Percentiles rank a stretch among this genome's conserved stretches.
Conservation (phyloP, 1,284 basidiomycete genomes). For the Earliella scabrosa region DNA sequence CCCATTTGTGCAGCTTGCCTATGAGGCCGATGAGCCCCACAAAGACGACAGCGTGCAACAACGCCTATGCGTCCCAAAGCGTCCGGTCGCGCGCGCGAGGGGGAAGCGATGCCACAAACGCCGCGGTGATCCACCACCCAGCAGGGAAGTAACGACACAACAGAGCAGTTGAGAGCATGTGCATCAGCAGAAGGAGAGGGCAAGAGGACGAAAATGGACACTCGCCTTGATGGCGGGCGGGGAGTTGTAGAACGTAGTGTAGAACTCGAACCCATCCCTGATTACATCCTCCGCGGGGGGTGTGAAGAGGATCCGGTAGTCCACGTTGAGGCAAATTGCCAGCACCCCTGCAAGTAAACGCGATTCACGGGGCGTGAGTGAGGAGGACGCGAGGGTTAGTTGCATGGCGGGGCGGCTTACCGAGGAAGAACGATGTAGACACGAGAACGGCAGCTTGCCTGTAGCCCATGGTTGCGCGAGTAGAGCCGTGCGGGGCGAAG, state of each 20-base stretch:
- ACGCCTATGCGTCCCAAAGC: constrained; percentile 53
- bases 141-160: too few species aligned
- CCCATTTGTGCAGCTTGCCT: constrained; percentile 83
- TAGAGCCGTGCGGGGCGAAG: too few species aligned
- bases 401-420: constrained; percentile 28
- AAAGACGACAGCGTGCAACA: constrained; percentile 82
- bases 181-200: neutral
- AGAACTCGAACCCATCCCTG: constrained; percentile 83
- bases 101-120: neutral
- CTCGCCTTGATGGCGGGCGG: constrained; percentile 87
- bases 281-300: constrained; percentile 64
- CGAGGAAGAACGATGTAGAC: constrained; percentile 83
- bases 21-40: constrained; percentile 76
- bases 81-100: neutral
- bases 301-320: constrained; percentile 80
- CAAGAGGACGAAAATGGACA: constrained; percentile 6
- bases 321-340: constrained; percentile 87
- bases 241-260: constrained; percentile 88
- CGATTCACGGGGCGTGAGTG: constrained; percentile 4
- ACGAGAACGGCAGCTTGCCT: constrained; percentile 82
- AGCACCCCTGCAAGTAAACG: constrained; percentile 63
- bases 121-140: too few species aligned
- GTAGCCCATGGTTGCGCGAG: constrained; percentile 71
- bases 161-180: neutral
- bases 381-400: neutral